These are phyloP conservation scores for Chrysoporthe deuterocubensis DNA, from an alignment of 2,329 filamentous ascomycete genomes.

Conservation along the genomic window DNA sequence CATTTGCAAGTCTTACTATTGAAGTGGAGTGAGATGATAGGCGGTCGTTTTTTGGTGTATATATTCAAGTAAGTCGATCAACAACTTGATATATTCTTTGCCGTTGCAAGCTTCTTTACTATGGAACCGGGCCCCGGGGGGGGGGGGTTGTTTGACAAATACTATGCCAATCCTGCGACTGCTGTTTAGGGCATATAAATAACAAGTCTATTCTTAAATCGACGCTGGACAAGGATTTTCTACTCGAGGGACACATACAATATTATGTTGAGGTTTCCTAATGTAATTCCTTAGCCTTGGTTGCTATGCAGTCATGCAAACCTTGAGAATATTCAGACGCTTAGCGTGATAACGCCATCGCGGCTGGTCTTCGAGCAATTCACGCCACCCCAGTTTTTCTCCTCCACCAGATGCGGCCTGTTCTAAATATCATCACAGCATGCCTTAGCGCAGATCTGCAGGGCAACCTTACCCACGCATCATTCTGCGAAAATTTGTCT, in stretches of 20 bases:
- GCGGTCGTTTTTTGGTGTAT: not conserved
- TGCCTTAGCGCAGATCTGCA: not conserved
- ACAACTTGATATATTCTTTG: not conserved
- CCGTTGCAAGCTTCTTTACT: not conserved
- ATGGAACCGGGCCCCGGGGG: not conserved
- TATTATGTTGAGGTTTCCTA: no score
- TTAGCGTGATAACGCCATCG: slow-evolving; percentile 28
- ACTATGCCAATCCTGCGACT: no score
- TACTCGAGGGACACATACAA: no score
- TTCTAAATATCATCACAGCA: not conserved
- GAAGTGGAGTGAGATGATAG: not conserved
- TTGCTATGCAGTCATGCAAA: no score
- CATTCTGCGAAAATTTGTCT: not conserved
- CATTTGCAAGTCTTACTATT: not conserved
- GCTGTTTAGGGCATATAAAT: no score
- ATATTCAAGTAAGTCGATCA: not conserved
- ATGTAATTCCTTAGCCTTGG: no score
- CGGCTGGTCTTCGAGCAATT: slow-evolving; percentile 13
- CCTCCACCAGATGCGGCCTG: not conserved
- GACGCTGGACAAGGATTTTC: no score
- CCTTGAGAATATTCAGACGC: not conserved
- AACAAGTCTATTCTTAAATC: no score
- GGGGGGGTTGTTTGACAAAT: no score
- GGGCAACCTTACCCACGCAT: not conserved
- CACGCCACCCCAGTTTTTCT: slow-evolving; percentile 5